phyloP scores from a whole-genome alignment of 2,329 filamentous ascomycete species.

The Leptographium procerum region DNA sequence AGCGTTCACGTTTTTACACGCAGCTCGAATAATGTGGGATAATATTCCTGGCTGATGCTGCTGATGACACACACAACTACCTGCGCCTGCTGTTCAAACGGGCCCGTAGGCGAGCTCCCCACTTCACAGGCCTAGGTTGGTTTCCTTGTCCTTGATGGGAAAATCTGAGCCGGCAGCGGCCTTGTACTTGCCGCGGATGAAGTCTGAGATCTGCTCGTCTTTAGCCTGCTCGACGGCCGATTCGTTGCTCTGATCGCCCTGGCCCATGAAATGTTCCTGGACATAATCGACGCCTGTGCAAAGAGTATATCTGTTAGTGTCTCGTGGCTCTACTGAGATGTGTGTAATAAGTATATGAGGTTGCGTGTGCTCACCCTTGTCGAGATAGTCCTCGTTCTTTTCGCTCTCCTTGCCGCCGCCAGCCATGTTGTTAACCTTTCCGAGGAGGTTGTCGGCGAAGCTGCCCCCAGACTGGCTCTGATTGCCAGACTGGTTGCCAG shows the following conservation, averaged over 20 bases:
- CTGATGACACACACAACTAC: background rate
- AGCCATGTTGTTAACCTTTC: constrained; percentile 60
- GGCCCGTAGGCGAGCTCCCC: background rate
- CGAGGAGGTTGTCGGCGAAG: constrained; percentile 44
- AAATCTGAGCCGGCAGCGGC: constrained; percentile 54
- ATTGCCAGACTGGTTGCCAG: constrained; percentile 11
- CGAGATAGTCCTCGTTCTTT: constrained; percentile 72
- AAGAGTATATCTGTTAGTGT: background rate
- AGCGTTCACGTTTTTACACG: too few relatives aligned
- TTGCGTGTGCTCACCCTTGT: constrained; percentile 54
- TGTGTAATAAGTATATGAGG: background rate
- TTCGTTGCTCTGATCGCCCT: constrained; percentile 62
- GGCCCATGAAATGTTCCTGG: constrained; percentile 62
- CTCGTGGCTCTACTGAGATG: too few relatives aligned
- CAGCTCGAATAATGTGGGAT: too few relatives aligned
- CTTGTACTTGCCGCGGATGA: constrained; percentile 63
- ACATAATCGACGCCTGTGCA: constrained; percentile 59
- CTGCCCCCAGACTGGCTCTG: constrained; percentile 17
- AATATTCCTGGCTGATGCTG: too few relatives aligned
- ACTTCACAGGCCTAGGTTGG: background rate
- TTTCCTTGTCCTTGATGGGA: constrained; percentile 57
- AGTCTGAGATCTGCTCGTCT: constrained; percentile 67
- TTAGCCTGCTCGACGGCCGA: constrained; percentile 69
- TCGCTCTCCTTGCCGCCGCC: constrained; percentile 65
- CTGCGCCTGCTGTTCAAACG: background rate